Conservation (phyloP, 176 grass and related monocot species). For the Pharus latifolius region DNA sequence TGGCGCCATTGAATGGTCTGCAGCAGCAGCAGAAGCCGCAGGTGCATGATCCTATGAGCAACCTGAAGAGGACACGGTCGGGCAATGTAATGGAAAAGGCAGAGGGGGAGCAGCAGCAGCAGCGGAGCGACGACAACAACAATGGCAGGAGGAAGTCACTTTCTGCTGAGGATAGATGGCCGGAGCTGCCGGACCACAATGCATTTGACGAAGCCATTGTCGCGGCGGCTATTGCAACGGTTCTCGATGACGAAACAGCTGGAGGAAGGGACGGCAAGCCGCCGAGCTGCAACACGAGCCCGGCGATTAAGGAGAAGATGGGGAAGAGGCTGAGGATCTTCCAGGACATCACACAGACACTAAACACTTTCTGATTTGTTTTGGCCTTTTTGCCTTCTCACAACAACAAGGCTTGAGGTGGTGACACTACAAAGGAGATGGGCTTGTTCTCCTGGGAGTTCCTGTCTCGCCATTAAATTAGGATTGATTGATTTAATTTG, state of each 20-base stretch:
- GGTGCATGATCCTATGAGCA: constrained; percentile 42
- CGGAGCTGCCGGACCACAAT: constrained; percentile 70
- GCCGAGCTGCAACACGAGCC: constrained; percentile 40
- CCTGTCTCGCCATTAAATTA: constrained; percentile 20
- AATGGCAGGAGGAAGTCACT: constrained; percentile 45
- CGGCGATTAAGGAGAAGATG: constrained; percentile 54
- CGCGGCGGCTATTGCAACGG: constrained; percentile 40
- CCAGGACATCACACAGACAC: constrained; percentile 74
- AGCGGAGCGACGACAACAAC: constrained; percentile 11
- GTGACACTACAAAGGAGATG: constrained; percentile 51
- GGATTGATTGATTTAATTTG: constrained; percentile 10
- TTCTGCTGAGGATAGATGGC: constrained; percentile 61
- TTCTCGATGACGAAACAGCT: constrained; percentile 29
- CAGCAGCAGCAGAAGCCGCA: not conserved
- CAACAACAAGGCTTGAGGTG: constrained; percentile 12
- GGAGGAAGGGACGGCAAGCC: not conserved
- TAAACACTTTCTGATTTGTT: constrained; percentile 25
- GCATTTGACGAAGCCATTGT: constrained; percentile 82
- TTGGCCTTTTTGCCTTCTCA: constrained; percentile 21
- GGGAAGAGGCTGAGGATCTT: constrained; percentile 91
- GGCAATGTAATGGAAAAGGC: constrained; percentile 35
- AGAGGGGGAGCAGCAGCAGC: constrained; percentile 5
- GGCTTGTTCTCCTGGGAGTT: constrained; percentile 76
- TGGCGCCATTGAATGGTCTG: constrained; percentile 23
- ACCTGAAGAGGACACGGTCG: constrained; percentile 89